phyloP scores from a whole-genome alignment of 306 rosid genomes.

The Corylus americana region DNA sequence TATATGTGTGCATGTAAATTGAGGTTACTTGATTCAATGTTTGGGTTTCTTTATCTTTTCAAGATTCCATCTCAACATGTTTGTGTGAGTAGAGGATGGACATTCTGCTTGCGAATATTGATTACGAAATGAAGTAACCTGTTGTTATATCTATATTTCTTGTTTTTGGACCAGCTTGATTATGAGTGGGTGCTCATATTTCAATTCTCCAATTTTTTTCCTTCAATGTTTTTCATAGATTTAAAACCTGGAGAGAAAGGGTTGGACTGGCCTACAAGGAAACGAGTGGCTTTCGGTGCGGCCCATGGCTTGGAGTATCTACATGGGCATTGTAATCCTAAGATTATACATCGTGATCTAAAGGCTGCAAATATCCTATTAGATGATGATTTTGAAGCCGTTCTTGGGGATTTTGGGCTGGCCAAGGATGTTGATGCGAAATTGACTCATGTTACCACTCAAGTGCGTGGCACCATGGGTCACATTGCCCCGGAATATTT shows the following conservation, averaged over 20 bases:
- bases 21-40: neutral
- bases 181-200: neutral
- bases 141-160: neutral
- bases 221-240: slow-evolving; percentile 28
- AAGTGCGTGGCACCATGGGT: slow-evolving; percentile 95
- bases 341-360: slow-evolving; percentile 89
- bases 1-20: no score
- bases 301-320: slow-evolving; percentile 80
- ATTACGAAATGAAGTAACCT: neutral
- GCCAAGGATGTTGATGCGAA: slow-evolving; percentile 76
- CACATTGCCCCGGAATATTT: slow-evolving; percentile 96
- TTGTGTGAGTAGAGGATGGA: neutral
- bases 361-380: slow-evolving; percentile 93
- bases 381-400: slow-evolving; percentile 83
- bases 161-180: neutral
- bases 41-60: neutral
- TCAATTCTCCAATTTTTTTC: neutral
- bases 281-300: slow-evolving; percentile 53
- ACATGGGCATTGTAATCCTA: slow-evolving; percentile 88
- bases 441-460: slow-evolving; percentile 90
- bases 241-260: slow-evolving; percentile 58
- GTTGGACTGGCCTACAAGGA: slow-evolving; percentile 60
- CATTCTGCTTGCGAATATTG: neutral
- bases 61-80: neutral
- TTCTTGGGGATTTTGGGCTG: slow-evolving; percentile 91